Evolutionary conservation across 306 rosid genomes (phyloP), one percentile per base, ranked within the genome.

Genomic region (Arachis stenosperma): DNA sequence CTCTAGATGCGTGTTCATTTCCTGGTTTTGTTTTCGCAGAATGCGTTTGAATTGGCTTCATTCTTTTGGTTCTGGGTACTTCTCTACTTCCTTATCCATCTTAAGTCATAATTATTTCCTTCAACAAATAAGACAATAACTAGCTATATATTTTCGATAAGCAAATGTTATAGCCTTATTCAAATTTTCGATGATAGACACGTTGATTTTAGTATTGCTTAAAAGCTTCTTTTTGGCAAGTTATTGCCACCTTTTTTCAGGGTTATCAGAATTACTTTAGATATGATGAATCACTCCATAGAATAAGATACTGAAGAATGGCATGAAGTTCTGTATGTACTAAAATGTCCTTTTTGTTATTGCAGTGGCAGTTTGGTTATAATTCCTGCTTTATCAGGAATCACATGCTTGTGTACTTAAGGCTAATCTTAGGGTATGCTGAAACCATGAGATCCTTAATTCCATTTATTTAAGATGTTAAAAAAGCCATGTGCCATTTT

Each of bases 51-150:
- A 71, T 57, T 94, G 87, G 99, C 99, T 62, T 89, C 99, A 5
- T 94, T 91, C 89, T 94, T 94, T 82, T 94, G 99, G 97, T 94
- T 88, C 79, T 94, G 99, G 99, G 99, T 94, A 91, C 68, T 82
- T 78, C 77, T 80, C 70, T 81, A 68, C 70, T 84, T 78, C 77
- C 81, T 73, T 81, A 68, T 75, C 79, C 74, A 15, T 75, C 43
- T 41, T 61, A 71, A 48, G 57, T 65, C 40, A 14, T 61, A 54
- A 41, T 62, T 77, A 67, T 54, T 54, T 59, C 62, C 64, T 67
- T 73, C 59, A 8, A 72, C 67, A 42, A 36, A 53, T 48, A 30
- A 40, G 40, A 66, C 44, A n/a, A 9, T 46, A 50, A 47, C 59
- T 17, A 66, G 40, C 27, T 58, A 7, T 41, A 10, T 66, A n/a